A percentile compares a stretch with the other conserved stretches of the same genome.
phyloP scores from a whole-genome alignment of 331 rosid species.

The Erythrophleum ivorense region DNA sequence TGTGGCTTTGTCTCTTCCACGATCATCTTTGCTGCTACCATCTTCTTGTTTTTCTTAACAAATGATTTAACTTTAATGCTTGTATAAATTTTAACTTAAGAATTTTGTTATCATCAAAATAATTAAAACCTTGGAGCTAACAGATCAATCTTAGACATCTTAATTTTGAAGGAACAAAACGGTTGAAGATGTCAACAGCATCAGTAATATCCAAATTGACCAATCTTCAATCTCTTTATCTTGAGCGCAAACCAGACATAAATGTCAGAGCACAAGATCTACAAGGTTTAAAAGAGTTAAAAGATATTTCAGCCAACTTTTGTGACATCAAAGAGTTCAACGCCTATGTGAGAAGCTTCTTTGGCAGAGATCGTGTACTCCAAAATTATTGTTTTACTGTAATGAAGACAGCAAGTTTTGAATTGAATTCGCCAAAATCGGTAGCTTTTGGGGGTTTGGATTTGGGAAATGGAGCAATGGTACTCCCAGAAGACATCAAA shows the following conservation, averaged over 20 bases:
- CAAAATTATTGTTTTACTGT: too few species aligned
- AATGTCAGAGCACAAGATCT: background rate
- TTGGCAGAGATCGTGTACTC: too few species aligned
- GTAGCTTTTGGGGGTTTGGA: background rate
- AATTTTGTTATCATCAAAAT: too few species aligned
- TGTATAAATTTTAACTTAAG: too few species aligned
- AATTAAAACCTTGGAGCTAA: too few species aligned
- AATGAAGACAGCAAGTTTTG: too few species aligned
- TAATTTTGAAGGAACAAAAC: background rate
- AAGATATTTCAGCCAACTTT: background rate
- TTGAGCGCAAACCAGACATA: background rate
- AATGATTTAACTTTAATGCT: too few species aligned
- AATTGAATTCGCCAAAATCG: too few species aligned
- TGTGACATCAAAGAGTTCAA: background rate
- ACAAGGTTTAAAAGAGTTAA: background rate
- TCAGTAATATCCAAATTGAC: constrained; percentile 7
- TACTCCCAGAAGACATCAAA: background rate
- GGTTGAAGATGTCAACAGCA: background rate
- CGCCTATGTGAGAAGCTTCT: background rate
- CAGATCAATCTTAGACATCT: constrained; percentile 30
- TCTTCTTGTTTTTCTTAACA: too few species aligned
- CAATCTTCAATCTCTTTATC: background rate
- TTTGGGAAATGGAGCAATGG: background rate
- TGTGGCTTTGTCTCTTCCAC: too few species aligned
- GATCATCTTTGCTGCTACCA: too few species aligned